These are phyloP conservation scores for Lactarius indigo DNA, from an alignment of 768 basidiomycete genomes.

Conservation along the genomic window DNA sequence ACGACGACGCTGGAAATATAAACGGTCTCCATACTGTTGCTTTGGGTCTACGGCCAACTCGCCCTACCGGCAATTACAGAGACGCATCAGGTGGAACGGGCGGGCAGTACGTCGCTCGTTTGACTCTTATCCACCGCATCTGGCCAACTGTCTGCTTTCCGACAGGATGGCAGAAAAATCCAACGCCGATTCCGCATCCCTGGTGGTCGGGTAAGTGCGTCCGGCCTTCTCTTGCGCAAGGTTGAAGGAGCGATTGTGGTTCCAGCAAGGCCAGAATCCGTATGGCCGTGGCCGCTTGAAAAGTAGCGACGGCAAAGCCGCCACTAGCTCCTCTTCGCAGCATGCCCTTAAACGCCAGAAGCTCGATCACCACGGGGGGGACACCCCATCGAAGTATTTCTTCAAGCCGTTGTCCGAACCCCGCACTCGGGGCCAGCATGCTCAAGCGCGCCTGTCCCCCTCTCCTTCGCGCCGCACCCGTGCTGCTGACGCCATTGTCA, in stretches of 20 bases:
- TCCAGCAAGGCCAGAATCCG: not conserved
- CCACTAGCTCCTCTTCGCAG: not conserved
- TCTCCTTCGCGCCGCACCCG: not conserved
- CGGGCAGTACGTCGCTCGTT: conserved; percentile 6
- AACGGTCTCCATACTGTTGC: not conserved
- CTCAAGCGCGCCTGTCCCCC: not conserved
- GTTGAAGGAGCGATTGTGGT: conserved; percentile 3
- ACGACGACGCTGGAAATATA: conserved; percentile 6
- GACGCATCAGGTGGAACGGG: conserved; percentile 13
- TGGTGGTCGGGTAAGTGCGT: conserved; percentile 11
- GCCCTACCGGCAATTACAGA: not conserved
- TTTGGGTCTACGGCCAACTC: not conserved
- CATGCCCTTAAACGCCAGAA: conserved; percentile 9
- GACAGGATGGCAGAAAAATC: conserved; percentile 5
- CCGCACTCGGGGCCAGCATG: not conserved
- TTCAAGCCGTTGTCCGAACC: not conserved
- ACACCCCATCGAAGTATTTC: not conserved
- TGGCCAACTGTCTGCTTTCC: not conserved
- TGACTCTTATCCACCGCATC: not conserved
- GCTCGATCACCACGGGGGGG: not conserved
- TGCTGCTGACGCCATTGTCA: not conserved
- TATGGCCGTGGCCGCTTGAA: conserved; percentile 4
- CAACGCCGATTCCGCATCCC: conserved; percentile 11
- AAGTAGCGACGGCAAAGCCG: not conserved
- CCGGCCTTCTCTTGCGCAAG: not conserved